phyloP scores from a whole-genome alignment of 495 filamentous ascomycete genomes.

The Opeltia flavorubescens region DNA sequence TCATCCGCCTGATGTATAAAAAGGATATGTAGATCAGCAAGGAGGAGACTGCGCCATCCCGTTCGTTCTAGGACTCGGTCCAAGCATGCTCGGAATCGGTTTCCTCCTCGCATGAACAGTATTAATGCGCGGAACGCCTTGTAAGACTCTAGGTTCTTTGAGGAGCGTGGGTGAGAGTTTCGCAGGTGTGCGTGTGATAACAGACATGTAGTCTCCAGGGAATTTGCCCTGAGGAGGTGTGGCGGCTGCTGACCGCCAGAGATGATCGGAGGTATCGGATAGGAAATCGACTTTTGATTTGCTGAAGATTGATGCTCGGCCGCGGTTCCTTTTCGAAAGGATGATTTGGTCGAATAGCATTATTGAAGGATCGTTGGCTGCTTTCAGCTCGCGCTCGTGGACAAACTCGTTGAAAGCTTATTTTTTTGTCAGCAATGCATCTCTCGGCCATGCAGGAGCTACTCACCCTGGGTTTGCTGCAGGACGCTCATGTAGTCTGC shows the following conservation, averaged over 20 bases:
- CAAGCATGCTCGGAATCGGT: slow-evolving; percentile 57
- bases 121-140: slow-evolving; percentile 54
- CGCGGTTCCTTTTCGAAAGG: slow-evolving; percentile 82
- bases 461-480: slow-evolving; percentile 80
- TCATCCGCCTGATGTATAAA: too few relatives aligned
- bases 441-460: not conserved
- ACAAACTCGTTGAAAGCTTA: slow-evolving; percentile 95
- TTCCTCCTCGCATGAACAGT: slow-evolving; percentile 45
- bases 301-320: slow-evolving; percentile 38
- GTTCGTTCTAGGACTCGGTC: slow-evolving; percentile 24
- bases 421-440: not conserved
- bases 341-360: slow-evolving; percentile 93
- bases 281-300: slow-evolving; percentile 54
- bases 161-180: slow-evolving; percentile 76
- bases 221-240: slow-evolving; percentile 60
- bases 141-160: slow-evolving; percentile 70
- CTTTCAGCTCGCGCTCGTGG: slow-evolving; percentile 66
- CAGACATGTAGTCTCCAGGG: slow-evolving; percentile 48
- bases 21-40: not conserved
- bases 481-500: slow-evolving; percentile 78
- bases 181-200: slow-evolving; percentile 53
- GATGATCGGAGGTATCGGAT: slow-evolving; percentile 73
- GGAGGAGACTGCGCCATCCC: slow-evolving; percentile 35
- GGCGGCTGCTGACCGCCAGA: slow-evolving; percentile 82
- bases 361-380: slow-evolving; percentile 51